Base-by-base conservation (phyloP, 768 basidiomycete genomes). In the Mycena sanguinolenta region DNA sequence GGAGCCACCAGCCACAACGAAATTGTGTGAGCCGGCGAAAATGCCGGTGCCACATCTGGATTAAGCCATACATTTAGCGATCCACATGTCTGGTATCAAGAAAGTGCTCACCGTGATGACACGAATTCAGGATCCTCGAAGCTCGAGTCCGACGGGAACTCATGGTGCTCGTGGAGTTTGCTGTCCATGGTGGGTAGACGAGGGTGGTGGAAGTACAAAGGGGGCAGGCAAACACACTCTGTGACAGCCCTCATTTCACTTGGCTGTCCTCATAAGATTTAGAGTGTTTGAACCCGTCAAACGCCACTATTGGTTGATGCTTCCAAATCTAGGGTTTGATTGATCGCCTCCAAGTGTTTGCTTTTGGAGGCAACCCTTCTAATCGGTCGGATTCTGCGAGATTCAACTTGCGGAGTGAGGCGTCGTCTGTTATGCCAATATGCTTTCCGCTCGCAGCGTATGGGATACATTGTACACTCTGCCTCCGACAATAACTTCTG, bases 41-140 rank as follows among this genome's bases (percentile, higher is more conserved):
- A 52, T 52, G 27, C 50, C n/a, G n/a, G n/a, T 52, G 50, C 50
- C 50, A 27, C 50, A 52, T 19, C 50, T 52, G 50, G 27, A 52
- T 52, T 19, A 42, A 42, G 39, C 39, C 10, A 9, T 17, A 42
- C 9, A 42, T 42, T 17, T 42, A 5, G 16, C n/a, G 46, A 49
- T 49, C 46, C 46, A 14, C n/a, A 14, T 23, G 46, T 49, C n/a
- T 23, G 13, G 10, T 49, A 49, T 49, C 23, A 49, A 23, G 16
- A 23, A 23, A n/a, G n/a, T 49, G 46, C n/a, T 49, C 46, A 49
- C 46, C 36, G 36, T 38, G 36, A 38, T 14, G 46, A 49, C n/a
- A 49, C 46, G 6, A 49, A 9, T 49, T 23, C 14, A 23, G 46
- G n/a, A 23, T 23, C 21, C 2, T 23, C n/a, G 46, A 14, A 19